A percentile compares a stretch with the other conserved stretches of the same genome.
Conservation (phyloP, 2,329 filamentous ascomycete genomes). For the Colletotrichum theobromicola region DNA sequence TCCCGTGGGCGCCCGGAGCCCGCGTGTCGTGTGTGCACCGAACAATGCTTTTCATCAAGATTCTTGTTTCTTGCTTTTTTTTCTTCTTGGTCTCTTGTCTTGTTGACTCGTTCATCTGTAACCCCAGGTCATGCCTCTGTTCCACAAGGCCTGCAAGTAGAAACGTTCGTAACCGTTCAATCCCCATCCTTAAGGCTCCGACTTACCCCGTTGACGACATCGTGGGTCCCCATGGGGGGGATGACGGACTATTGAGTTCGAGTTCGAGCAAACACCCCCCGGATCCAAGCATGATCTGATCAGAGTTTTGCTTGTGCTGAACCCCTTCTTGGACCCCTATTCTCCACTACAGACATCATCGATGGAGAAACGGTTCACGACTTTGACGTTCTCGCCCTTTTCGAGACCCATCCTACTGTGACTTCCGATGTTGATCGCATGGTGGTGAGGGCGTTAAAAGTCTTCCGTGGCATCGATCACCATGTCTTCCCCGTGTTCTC, state of each 20-base stretch:
- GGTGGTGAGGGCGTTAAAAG: background rate
- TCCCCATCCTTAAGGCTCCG: background rate
- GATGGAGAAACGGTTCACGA: background rate
- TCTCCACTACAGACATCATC: constrained; percentile 13
- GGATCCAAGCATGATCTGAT: background rate
- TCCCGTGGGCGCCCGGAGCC: background rate
- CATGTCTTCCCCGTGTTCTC: background rate
- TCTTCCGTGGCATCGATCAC: background rate
- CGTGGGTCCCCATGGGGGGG: background rate
- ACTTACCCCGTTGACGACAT: constrained; percentile 4
- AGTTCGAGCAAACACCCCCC: background rate
- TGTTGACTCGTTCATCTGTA: background rate
- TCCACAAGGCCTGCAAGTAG: background rate
- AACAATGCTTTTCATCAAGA: background rate
- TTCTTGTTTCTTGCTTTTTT: background rate
- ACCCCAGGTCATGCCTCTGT: background rate
- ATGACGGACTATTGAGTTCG: background rate
- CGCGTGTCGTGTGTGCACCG: background rate
- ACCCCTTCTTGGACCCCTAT: constrained; percentile 10
- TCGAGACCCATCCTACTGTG: background rate
- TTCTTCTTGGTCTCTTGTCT: background rate
- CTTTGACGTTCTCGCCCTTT: background rate
- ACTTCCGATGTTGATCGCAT: background rate
- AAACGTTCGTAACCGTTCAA: background rate
- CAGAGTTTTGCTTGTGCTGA: background rate